Base-by-base conservation (phyloP, 192 early-diverging fungal species). In the Entrophospora sp. region DNA sequence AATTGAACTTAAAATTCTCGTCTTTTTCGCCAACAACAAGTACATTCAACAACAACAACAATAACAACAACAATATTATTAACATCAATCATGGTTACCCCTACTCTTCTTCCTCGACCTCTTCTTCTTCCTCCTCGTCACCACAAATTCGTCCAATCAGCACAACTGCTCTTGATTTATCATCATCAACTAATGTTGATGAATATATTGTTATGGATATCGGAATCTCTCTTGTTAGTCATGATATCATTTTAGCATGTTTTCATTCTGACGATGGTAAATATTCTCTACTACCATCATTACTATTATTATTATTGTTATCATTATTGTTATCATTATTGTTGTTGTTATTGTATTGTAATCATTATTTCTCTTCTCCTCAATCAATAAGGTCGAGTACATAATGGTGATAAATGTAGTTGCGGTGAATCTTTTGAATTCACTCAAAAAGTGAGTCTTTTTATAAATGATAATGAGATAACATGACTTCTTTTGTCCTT, bases 211-310 rank as follows among this genome's bases (percentile, higher is more conserved):
- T 77, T 38, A 62, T 77, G 52, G 60, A 77, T 34, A 63, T 77
- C 0, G 75, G 73, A 32, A 77, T 77, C 72, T 70, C 73, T 32
- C 70, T 77, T 59, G 75, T 77, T 42, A 77, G 72, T 34, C 69
- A 77, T 40, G 75, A 77, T 28, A 73, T 77, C 22, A 72, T 77
- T 5, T 68, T 77, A 5, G 75, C 72, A 20, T 73, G 71, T 38
- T 77, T 77, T 64, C 72, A 77, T 55, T 69, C 73, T 24, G 75
- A 77, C 63, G 69, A 69, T 35, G 69, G 69, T 77, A 73, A 72
- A 57, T 73, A 12, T 9, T 40, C 16, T 35, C n/a, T 7, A n/a
- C n/a, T n/a, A n/a, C n/a, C n/a, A n/a, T n/a, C n/a, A n/a, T n/a
- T n/a, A n/a, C n/a, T n/a, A n/a, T n/a, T n/a, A n/a, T n/a, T n/a